phyloP scores from a whole-genome alignment of 768 basidiomycete species.

The Cyathus striatus region DNA sequence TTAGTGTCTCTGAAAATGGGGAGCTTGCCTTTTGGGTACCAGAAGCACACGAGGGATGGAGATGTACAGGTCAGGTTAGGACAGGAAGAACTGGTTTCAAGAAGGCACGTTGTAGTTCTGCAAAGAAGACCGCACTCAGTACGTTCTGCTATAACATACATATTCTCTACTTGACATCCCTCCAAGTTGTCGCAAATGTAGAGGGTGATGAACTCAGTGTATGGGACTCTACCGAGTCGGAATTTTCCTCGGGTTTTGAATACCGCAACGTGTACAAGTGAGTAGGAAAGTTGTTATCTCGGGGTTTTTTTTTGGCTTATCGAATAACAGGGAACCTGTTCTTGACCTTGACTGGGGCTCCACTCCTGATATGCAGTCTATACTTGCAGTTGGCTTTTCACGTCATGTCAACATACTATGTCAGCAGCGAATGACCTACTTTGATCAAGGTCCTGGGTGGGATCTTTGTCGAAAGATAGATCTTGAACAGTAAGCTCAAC shows the following conservation, averaged over 20 bases:
- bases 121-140: slow-evolving; percentile 90
- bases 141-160: slow-evolving; percentile 16
- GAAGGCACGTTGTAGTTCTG: slow-evolving; percentile 81
- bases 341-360: slow-evolving; percentile 92
- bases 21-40: slow-evolving; percentile 87
- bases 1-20: slow-evolving; percentile 73
- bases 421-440: slow-evolving; percentile 90
- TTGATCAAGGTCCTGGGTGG: slow-evolving; percentile 80
- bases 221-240: slow-evolving; percentile 94
- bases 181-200: slow-evolving; percentile 51
- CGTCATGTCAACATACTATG: slow-evolving; percentile 83
- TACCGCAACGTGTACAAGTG: slow-evolving; percentile 61
- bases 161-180: slow-evolving; percentile 2
- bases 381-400: slow-evolving; percentile 83
- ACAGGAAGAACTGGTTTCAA: slow-evolving; percentile 64
- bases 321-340: slow-evolving; percentile 59
- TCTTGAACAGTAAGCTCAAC: slow-evolving; percentile 49
- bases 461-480: slow-evolving; percentile 65
- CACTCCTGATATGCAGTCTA: slow-evolving; percentile 84
- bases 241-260: slow-evolving; percentile 89
- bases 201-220: slow-evolving; percentile 83
- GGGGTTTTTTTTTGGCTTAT: too few species aligned
- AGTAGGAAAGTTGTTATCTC: slow-evolving; percentile 7
- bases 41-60: slow-evolving; percentile 46
- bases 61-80: slow-evolving; percentile 66